Evolutionary conservation across 495 filamentous ascomycete genomes (phyloP), one percentile per base, ranked within the genome.

Genomic region (Penicillium coffeae): DNA sequence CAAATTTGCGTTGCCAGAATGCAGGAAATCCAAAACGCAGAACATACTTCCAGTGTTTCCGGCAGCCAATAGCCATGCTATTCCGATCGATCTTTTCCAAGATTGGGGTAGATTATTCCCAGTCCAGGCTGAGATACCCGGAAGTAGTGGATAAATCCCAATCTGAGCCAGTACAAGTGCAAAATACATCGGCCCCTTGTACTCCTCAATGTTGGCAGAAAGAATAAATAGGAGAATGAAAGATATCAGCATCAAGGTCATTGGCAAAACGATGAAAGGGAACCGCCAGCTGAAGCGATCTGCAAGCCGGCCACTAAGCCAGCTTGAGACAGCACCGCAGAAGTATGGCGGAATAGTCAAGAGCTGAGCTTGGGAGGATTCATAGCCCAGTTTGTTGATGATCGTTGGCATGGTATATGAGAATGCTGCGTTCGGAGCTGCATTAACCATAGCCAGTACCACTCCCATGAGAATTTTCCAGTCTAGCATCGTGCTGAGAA

Each of bases 331-430:
- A 14, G 33, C 54, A 4, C 50, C 76, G 18, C 55, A 56, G 0
- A 72, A 72, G 37, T 81, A 80, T 1, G 75, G 75, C 13, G 75
- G 77, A n/a, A 77, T 73, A 27, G 73, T 73, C 49, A 75, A 68
- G 20, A 77, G 65, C 49, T 77, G 74, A 12, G 73, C 69, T 21
- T 63, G 51, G 20, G 69, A 63, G 35, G 59, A 55, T 42, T 61
- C 51, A 63, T 66, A 79, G 8, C 72, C 71, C 10, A 79, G 52
- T 8, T 73, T 68, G 15, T 32, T 54, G 16, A 79, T 54, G 36
- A 79, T 71, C 21, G 72, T 75, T 8, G 76, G 76, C 59, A 77
- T 57, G 42, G 60, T 79, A 72, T 61, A 78, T 71, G 45, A 72
- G 47, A 58, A 75, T 70, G 60, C 76, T 74, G 16, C 68, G 65